Base-by-base conservation (phyloP, 352 stramenopile genomes). In the Peronospora tabacina region DNA sequence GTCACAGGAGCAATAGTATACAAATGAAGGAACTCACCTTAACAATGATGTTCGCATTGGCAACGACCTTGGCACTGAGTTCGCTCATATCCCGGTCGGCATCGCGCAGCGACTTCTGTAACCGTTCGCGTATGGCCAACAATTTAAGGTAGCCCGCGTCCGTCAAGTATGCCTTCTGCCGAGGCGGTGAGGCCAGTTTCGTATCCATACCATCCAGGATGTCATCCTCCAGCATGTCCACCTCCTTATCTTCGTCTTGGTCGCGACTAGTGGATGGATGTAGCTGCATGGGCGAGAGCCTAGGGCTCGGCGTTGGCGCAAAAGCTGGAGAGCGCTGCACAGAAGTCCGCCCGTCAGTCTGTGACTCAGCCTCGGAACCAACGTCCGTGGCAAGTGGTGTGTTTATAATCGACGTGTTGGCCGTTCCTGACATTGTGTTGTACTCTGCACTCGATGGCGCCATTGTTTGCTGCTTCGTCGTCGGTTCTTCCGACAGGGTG, bases 1-100 rank as follows among this genome's bases (percentile, higher is more conserved):
- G 22, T 7, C 22, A 45, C 32, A 13, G 45, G 12, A 54, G 30
- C 38, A 48, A 16, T 16, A 15, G 16, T 12, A 13, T 16, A 29
- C 22, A 16, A 44, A 45, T 19, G 2, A 9, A 38, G 19, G 28
- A 19, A 35, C 2, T 16, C 26, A 88, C 77, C 79, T 87, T 90
- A 54, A 90, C 79, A 48, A 90, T 68, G 36, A 87, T 84, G 62
- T 90, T 90, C 16, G 76, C 71, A 53, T 85, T 88, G 34, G 75
- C 71, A 40, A 83, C 67, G 15, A 90, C 68, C 51, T 87, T 87
- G 40, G 65, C 63, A 3, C 57, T 67, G 30, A 85, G 69, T 15
- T 87, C 79, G 44, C 55, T 83, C 13, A 86, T 68, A 11, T 87
- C 75, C 20, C 76, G 70, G 4, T 90, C 74, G 2, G 72, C 60